Base-by-base conservation (phyloP, 805 yeast species). In the Spathaspora boniae region DNA sequence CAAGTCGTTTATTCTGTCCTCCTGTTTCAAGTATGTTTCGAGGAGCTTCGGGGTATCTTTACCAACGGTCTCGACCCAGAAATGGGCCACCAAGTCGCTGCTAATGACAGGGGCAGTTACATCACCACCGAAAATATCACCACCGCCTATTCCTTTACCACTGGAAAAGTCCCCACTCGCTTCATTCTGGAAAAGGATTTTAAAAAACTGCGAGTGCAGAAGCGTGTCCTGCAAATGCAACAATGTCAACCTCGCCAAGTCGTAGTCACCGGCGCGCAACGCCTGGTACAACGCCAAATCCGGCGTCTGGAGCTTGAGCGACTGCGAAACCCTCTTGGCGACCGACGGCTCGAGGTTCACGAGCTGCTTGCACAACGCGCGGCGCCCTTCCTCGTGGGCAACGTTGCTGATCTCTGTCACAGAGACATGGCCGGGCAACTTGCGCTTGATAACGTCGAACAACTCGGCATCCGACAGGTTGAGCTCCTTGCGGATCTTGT, bases 351-450 rank as follows among this genome's bases (percentile, higher is more conserved):
- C 98, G 40, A 78, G 58, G 32, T 78, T 72, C 9, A 85, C 68
- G n/a, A 93, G 56, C 29, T 72, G 63, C 36, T 81, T 76, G 24
- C 96, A 82, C 16, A 93, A 59, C 16, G 70, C 65, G 8, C 72
- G 54, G 18, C 98, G 67, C 1, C 98, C 98, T 56, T 91, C 97
- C 48, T 82, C 80, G 47, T 72, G 75, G 1, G 95, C 93, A 12
- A 75, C 68, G 6, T 68, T 62, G 0, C 86, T 78, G 18, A 87
- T 74, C 18, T 69, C 64, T 5, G 75, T 73, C 41, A 76, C 80
- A 0, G 88, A 68, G 6, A 64, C 42, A 16, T 43, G 43, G 14
- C 80, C 70, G 4, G 43, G 47, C 11, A 86, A 60, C 37, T 74
- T 74, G 6, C 65, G 59, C 5, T 72, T 51, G 1, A 91, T 65